Evolutionary conservation across 2,329 filamentous ascomycete genomes (phyloP).

Genomic region (Hirsutella rhossiliensis): DNA sequence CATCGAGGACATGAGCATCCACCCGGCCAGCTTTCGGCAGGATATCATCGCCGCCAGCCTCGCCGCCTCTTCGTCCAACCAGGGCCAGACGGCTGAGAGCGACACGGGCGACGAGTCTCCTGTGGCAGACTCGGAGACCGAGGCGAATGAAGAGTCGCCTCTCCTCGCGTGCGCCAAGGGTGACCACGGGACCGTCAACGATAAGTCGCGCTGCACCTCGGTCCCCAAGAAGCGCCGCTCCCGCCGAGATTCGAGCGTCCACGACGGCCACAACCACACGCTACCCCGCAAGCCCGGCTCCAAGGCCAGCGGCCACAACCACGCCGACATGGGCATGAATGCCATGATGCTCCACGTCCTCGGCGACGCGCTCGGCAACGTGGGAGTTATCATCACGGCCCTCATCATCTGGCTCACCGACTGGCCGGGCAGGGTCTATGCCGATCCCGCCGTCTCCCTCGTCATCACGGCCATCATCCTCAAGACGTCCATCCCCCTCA

Average conservation of each 20-base stretch:
- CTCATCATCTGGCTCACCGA: slow-evolving; percentile 85
- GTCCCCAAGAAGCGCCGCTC: slow-evolving; percentile 14
- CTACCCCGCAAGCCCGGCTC: slow-evolving; percentile 52
- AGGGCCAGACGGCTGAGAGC: slow-evolving; percentile 41
- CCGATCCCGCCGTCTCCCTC: slow-evolving; percentile 84
- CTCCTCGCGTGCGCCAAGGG: slow-evolving; percentile 28
- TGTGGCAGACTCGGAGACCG: slow-evolving; percentile 26
- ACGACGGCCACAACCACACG: slow-evolving; percentile 69
- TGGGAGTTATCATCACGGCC: slow-evolving; percentile 73
- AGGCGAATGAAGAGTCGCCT: slow-evolving; percentile 31
- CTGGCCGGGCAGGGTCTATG: slow-evolving; percentile 72
- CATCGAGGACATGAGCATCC: slow-evolving; percentile 67
- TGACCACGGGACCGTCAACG: slow-evolving; percentile 16
- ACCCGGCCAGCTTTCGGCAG: slow-evolving; percentile 82
- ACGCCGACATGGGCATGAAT: slow-evolving; percentile 91
- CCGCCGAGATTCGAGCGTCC: slow-evolving; percentile 40
- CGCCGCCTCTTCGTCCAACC: slow-evolving; percentile 29
- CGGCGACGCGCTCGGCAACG: slow-evolving; percentile 75
- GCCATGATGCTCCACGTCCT: slow-evolving; percentile 67
- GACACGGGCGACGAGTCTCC: slow-evolving; percentile 37
- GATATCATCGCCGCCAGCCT: slow-evolving; percentile 81
- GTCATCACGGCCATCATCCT: slow-evolving; percentile 78
- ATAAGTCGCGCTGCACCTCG: slow-evolving; percentile 10
- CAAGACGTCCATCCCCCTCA: slow-evolving; percentile 65
- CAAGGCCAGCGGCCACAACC: slow-evolving; percentile 60